phyloP scores from a whole-genome alignment of 192 early-diverging fungal species.

The Coemansia sp. region DNA sequence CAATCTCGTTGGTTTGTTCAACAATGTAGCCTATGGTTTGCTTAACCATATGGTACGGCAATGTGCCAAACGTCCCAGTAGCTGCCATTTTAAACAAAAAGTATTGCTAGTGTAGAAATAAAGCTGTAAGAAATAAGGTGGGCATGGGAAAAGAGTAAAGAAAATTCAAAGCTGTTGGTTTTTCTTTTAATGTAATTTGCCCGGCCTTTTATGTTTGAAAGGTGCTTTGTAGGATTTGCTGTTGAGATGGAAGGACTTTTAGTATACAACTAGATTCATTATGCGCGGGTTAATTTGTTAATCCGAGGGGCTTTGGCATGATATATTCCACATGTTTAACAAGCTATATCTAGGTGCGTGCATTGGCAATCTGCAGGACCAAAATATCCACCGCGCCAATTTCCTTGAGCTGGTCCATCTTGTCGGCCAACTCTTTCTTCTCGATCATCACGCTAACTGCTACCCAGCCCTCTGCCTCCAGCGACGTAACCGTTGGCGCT shows the following conservation, averaged over 20 bases:
- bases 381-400: constrained; percentile 91
- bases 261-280: no score
- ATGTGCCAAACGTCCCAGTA: neutral
- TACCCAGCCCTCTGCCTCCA: constrained; percentile 88
- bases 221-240: no score
- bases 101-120: neutral
- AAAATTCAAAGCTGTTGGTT: no score
- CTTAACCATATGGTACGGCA: neutral
- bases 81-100: neutral
- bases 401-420: constrained; percentile 88
- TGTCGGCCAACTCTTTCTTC: constrained; percentile 72
- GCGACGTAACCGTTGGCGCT: constrained; percentile 81
- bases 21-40: neutral
- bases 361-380: constrained; percentile 76
- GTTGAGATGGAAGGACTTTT: no score
- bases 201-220: no score
- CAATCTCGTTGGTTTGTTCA: neutral
- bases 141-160: neutral
- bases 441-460: constrained; percentile 89
- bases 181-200: no score
- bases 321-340: no score
- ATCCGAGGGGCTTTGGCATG: no score
- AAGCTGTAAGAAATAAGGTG: neutral
- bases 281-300: no score
- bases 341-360: constrained; percentile 57